Conservation (phyloP, 2,329 filamentous ascomycete genomes). For the Fonsecaea pedrosoi region DNA sequence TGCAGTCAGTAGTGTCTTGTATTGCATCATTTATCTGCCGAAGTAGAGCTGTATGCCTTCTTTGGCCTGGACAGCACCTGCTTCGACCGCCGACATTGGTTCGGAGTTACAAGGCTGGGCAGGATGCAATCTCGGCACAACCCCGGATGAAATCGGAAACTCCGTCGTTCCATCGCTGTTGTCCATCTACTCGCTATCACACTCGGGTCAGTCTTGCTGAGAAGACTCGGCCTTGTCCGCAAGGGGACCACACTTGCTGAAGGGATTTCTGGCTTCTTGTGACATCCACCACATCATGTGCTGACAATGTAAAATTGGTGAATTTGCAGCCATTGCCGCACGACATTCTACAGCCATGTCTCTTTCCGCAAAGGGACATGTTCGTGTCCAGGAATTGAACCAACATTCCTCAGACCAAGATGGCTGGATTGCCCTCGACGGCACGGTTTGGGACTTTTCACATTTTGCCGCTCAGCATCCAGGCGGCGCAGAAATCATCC, state of each 20-base stretch:
- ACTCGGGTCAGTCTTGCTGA: not conserved
- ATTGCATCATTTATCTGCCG: not conserved
- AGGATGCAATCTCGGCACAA: not conserved
- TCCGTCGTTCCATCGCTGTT: not conserved
- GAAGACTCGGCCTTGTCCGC: not conserved
- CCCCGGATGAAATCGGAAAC: not conserved
- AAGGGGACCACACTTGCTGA: not conserved
- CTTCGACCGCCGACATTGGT: not conserved
- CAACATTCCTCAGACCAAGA: slow-evolving; percentile 40
- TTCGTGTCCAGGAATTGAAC: not conserved
- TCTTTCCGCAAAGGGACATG: not conserved
- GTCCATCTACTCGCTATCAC: not conserved
- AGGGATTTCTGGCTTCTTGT: not conserved
- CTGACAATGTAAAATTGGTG: not conserved
- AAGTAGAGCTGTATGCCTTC: not conserved
- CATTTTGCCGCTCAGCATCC: slow-evolving; percentile 69
- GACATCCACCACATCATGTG: not conserved
- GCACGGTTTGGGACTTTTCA: slow-evolving; percentile 70
- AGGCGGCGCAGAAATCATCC: slow-evolving; percentile 58
- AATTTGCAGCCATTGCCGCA: not conserved
- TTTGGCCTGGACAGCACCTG: not conserved
- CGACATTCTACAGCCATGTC: not conserved
- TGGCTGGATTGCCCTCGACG: slow-evolving; percentile 72
- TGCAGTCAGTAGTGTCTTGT: not conserved
- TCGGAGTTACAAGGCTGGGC: not conserved